Evolutionary conservation across 2,329 filamentous ascomycete species (phyloP).

Genomic region (Aureobasidium sp.): DNA sequence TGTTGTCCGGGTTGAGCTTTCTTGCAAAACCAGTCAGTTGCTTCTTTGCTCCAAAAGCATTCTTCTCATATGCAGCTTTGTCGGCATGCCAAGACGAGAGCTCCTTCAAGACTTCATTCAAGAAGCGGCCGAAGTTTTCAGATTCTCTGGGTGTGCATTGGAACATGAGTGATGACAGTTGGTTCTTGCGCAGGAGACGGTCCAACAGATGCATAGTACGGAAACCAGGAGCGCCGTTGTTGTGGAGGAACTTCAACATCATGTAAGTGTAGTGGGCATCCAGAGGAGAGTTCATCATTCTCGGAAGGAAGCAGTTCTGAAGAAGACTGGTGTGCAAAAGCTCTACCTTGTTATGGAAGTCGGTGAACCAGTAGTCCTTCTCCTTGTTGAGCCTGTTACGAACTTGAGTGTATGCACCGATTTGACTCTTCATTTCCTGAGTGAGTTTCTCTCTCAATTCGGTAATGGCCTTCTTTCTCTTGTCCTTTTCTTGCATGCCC

Average conservation of each 20-base stretch:
- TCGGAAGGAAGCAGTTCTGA: constrained; percentile 87
- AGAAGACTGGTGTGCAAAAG: constrained; percentile 68
- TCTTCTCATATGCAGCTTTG: constrained; percentile 69
- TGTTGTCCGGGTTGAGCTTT: constrained; percentile 62
- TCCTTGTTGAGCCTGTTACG: constrained; percentile 66
- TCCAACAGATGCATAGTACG: constrained; percentile 77
- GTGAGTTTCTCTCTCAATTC: constrained; percentile 62
- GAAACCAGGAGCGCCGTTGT: constrained; percentile 77
- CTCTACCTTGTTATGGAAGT: constrained; percentile 56
- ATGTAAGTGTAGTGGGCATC: constrained; percentile 86
- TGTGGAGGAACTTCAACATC: constrained; percentile 82
- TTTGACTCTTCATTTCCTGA: constrained; percentile 66
- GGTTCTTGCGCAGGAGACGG: constrained; percentile 74
- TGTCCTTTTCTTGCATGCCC: constrained; percentile 60
- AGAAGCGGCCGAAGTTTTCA: constrained; percentile 85
- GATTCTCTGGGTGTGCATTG: constrained; percentile 84
- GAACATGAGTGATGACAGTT: constrained; percentile 76
- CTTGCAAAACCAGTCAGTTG: constrained; percentile 73
- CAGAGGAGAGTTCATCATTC: constrained; percentile 71
- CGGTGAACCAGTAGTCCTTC: constrained; percentile 70
- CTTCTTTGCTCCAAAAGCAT: constrained; percentile 62
- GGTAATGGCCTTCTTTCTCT: constrained; percentile 61
- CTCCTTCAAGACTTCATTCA: constrained; percentile 74
- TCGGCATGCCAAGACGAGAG: constrained; percentile 78
- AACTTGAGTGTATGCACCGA: constrained; percentile 60